Base-by-base conservation (phyloP, 1,139 yeast genomes). In the Suhomyces wounanorum region DNA sequence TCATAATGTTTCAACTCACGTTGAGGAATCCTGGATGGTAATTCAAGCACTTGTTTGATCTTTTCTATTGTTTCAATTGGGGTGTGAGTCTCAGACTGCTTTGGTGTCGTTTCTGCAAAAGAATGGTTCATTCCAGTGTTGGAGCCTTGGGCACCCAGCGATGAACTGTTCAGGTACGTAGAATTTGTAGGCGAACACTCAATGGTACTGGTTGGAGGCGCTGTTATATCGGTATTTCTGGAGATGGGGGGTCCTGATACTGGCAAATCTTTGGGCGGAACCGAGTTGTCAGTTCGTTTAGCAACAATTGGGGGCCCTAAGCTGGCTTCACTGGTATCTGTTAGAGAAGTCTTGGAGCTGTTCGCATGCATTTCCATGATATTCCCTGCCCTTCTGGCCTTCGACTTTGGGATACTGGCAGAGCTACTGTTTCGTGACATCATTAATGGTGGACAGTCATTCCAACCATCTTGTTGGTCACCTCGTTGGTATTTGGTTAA, bases 381-480 rank as follows among this genome's bases (percentile, higher is more conserved):
- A 16, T 17, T 25, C 14, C 33, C 44, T n/a, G 44, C 40, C 28
- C 45, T 43, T 43, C 45, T 43, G 37, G 16, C 8, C n/a, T 30
- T 37, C 13, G 35, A 10, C 28, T 39, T 47, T 23, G 13, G 21
- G 6, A 47, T 21, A 28, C 44, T 39, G 17, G 33, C 40, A 6
- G 50, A 40, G 23, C 53, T 51, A 42, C 43, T 44, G 40, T 44
- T 53, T 35, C 53, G 47, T 13, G 56, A 46, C 23, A 57, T 31
- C 47, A 60, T 54, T 14, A 57, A 44, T 2, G 65, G 62, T 1
- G 80, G 81, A 57, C 78, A 74, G 57, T 77, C 81, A 53, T 77
- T 77, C 81, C 81, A 77, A 8, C 81, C 80, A 52, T 73, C 76
- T 59, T 72, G 72, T 21, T 65, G 61, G 40, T 66, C 77, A 3